Conservation (phyloP, 2,329 filamentous ascomycete species). For the Coniochaeta sp. region DNA sequence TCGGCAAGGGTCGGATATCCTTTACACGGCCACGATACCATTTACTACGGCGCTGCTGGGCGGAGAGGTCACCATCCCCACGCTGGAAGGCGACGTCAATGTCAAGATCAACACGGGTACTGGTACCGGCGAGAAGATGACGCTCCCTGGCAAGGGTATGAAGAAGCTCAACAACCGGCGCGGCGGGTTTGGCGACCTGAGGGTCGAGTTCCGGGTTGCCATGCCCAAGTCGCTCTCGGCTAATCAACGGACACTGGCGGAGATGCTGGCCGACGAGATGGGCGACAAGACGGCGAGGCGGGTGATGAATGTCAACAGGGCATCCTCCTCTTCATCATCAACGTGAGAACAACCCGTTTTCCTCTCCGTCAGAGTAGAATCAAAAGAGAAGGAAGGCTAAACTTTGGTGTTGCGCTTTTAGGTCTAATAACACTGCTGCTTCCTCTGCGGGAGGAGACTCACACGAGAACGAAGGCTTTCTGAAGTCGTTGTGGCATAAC, state of each 20-base stretch:
- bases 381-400: background rate
- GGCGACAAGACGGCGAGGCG: slow-evolving; percentile 85
- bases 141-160: slow-evolving; percentile 88
- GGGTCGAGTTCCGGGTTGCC: slow-evolving; percentile 86
- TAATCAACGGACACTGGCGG: slow-evolving; percentile 87
- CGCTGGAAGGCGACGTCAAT: slow-evolving; percentile 82
- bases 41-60: slow-evolving; percentile 89
- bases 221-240: slow-evolving; percentile 93
- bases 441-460: slow-evolving; percentile 33
- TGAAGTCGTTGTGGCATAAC: slow-evolving; percentile 91
- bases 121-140: slow-evolving; percentile 86
- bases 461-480: slow-evolving; percentile 79
- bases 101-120: slow-evolving; percentile 90
- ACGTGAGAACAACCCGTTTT: background rate
- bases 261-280: slow-evolving; percentile 97
- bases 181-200: slow-evolving; percentile 69
- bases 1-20: slow-evolving; percentile 78
- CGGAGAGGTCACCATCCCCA: slow-evolving; percentile 83
- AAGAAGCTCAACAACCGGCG: slow-evolving; percentile 67
- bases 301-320: slow-evolving; percentile 81
- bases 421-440: slow-evolving; percentile 11
- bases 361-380: background rate
- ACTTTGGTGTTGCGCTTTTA: slow-evolving; percentile 5
- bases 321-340: slow-evolving; percentile 12
- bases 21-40: slow-evolving; percentile 87